phyloP scores from a whole-genome alignment of 495 filamentous ascomycete species.

The Aspergillus incahuasiensis region DNA sequence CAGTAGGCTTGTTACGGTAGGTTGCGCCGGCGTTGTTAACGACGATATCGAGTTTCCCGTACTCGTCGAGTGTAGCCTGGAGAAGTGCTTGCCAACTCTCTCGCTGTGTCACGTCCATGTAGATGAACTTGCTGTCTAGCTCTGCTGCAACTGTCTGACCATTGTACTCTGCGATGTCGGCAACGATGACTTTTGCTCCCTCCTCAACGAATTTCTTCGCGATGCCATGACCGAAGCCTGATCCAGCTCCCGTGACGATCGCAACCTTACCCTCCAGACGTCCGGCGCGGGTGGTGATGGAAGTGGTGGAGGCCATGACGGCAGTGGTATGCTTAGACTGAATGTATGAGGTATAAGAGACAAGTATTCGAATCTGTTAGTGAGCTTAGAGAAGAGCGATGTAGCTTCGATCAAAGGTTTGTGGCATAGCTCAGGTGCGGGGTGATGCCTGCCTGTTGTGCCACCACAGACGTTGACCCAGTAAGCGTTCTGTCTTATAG shows the following conservation, averaged over 20 bases:
- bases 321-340: neutral
- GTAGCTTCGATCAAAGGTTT: no score
- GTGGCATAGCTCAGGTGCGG: neutral
- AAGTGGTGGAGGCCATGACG: neutral
- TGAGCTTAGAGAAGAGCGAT: no score
- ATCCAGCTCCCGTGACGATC: conserved; percentile 42
- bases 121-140: conserved; percentile 17
- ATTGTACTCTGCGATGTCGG: conserved; percentile 40
- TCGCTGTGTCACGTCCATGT: conserved; percentile 26
- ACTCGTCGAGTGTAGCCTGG: conserved; percentile 20
- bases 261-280: conserved; percentile 48
- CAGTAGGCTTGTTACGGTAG: conserved; percentile 39
- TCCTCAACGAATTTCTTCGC: conserved; percentile 47
- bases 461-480: no score
- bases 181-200: conserved; percentile 50
- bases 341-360: neutral
- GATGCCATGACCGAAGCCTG: conserved; percentile 52
- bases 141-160: conserved; percentile 21
- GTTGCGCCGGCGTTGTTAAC: conserved; percentile 37
- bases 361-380: no score
- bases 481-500: no score
- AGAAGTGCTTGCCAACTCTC: conserved; percentile 23
- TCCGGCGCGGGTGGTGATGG: neutral
- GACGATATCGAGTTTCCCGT: conserved; percentile 33
- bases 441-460: neutral